A percentile compares a stretch with the other conserved stretches of the same genome.
These are phyloP conservation scores for Bjerkandera adusta DNA, from an alignment of 1,284 basidiomycete species.

Conservation along the genomic window DNA sequence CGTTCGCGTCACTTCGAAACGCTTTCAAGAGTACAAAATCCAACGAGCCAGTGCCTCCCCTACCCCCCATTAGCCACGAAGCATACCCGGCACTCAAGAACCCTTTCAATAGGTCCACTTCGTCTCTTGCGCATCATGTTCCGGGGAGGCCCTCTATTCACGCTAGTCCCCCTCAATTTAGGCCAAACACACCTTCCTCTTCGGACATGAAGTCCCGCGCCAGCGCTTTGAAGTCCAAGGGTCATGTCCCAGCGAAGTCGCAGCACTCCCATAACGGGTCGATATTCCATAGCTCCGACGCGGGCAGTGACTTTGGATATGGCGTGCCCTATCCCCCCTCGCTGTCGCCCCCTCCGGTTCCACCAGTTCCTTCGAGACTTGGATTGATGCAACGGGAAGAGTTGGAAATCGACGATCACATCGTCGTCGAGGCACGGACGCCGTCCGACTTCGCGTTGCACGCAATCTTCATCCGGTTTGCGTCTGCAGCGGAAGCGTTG, in stretches of 20 bases:
- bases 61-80: slow-evolving; percentile 64
- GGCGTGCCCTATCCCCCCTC: slow-evolving; percentile 35
- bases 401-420: slow-evolving; percentile 53
- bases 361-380: slow-evolving; percentile 64
- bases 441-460: slow-evolving; percentile 87
- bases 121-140: slow-evolving; percentile 52
- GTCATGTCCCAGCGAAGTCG: slow-evolving; percentile 60
- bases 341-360: slow-evolving; percentile 72
- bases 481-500: slow-evolving; percentile 73
- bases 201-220: slow-evolving; percentile 42
- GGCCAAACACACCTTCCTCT: slow-evolving; percentile 65
- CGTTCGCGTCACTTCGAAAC: slow-evolving; percentile 85
- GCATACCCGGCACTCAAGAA: slow-evolving; percentile 70
- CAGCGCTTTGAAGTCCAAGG: slow-evolving; percentile 42
- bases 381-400: slow-evolving; percentile 47
- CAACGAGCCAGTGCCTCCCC: slow-evolving; percentile 53
- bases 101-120: slow-evolving; percentile 77
- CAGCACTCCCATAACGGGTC: slow-evolving; percentile 75
- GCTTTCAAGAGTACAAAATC: slow-evolving; percentile 77
- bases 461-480: slow-evolving; percentile 84
- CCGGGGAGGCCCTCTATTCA: slow-evolving; percentile 35
- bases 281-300: slow-evolving; percentile 65
- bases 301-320: slow-evolving; percentile 64
- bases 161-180: slow-evolving; percentile 41
- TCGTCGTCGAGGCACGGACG: slow-evolving; percentile 68